Conservation (phyloP, 1,284 basidiomycete species). For the Tylopilus orsonianus region DNA sequence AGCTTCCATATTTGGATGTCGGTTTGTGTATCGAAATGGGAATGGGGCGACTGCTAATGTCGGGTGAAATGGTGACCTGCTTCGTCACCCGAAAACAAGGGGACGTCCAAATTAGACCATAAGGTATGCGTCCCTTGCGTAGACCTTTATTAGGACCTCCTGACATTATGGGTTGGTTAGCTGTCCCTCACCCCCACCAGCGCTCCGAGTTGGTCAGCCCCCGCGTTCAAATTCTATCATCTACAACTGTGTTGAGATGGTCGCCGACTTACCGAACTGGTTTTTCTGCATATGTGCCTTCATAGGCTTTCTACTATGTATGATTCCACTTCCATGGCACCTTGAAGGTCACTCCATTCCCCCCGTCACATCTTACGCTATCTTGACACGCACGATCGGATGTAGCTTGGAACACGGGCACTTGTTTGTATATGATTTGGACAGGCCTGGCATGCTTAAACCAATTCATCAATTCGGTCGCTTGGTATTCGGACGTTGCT, state of each 20-base stretch:
- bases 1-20: conserved; percentile 21
- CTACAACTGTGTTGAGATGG: conserved; percentile 29
- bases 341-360: conserved; percentile 35
- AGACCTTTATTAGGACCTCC: conserved; percentile 25
- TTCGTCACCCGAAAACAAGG: conserved; percentile 33
- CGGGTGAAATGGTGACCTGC: conserved; percentile 11
- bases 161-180: background rate
- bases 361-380: background rate
- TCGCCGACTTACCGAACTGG: conserved; percentile 26
- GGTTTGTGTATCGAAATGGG: conserved; percentile 30
- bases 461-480: conserved; percentile 50
- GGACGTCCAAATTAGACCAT: conserved; percentile 36
- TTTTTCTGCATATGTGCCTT: conserved; percentile 38
- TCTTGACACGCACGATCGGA: conserved; percentile 12
- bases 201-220: conserved; percentile 10
- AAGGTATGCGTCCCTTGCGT: conserved; percentile 13
- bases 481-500: conserved; percentile 53
- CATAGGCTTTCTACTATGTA: conserved; percentile 35
- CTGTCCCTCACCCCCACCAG: conserved; percentile 9
- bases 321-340: conserved; percentile 47
- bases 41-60: conserved; percentile 16
- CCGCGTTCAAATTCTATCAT: conserved; percentile 7
- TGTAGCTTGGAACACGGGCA: conserved; percentile 54
- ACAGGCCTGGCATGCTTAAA: conserved; percentile 51
- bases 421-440: conserved; percentile 59